These are phyloP conservation scores for Yamadazyma kitorensis DNA, from an alignment of 805 yeast genomes.

Conservation along the genomic window DNA sequence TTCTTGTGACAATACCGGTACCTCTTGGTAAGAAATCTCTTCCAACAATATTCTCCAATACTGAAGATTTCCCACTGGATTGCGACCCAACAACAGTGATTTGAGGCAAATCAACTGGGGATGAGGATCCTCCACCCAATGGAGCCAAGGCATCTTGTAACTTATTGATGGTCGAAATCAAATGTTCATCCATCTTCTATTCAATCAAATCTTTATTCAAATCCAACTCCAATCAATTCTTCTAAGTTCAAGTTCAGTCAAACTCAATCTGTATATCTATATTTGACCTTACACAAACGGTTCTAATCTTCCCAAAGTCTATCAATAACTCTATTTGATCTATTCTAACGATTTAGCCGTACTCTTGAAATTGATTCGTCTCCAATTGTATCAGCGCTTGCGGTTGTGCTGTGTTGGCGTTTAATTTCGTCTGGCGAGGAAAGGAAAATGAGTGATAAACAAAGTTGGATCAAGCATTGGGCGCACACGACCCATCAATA, in stretches of 20 bases:
- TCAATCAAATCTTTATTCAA: neutral
- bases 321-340: too few species aligned
- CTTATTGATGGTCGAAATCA: conserved; percentile 83
- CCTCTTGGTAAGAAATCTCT: conserved; percentile 91
- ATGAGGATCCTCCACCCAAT: conserved; percentile 81
- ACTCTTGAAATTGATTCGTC: too few species aligned
- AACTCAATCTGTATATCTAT: neutral
- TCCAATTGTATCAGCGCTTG: neutral
- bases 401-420: neutral
- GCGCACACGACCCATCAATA: neutral
- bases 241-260: neutral
- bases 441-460: conserved; percentile 3
- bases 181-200: conserved; percentile 71
- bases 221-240: too few species aligned
- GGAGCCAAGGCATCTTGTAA: conserved; percentile 97
- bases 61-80: conserved; percentile 86
- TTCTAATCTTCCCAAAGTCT: too few species aligned
- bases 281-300: neutral
- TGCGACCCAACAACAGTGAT: conserved; percentile 95
- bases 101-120: conserved; percentile 92
- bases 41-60: conserved; percentile 86
- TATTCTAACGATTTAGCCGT: too few species aligned
- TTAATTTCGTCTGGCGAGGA: neutral
- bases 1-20: conserved; percentile 87
- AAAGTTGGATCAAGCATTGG: conserved; percentile 1